phyloP scores from a whole-genome alignment of 345 rosid species.

The Theobroma cacao region DNA sequence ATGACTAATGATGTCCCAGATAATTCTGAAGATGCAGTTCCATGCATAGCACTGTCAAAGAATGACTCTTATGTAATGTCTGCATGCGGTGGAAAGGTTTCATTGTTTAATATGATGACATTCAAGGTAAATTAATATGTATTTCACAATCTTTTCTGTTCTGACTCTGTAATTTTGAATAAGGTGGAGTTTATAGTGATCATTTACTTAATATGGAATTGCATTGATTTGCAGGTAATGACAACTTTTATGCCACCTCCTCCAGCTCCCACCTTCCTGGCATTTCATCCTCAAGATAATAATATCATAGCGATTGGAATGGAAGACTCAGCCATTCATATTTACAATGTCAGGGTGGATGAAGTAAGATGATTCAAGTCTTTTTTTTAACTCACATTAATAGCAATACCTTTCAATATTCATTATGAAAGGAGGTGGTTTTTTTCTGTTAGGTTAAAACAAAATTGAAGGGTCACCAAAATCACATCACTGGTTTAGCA shows the following conservation, averaged over 20 bases:
- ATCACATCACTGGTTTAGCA: slow-evolving; percentile 74
- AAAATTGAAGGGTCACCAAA: slow-evolving; percentile 75
- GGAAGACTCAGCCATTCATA: slow-evolving; percentile 54
- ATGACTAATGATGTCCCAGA: slow-evolving; percentile 33
- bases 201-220: background rate
- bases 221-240: slow-evolving; percentile 42
- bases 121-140: slow-evolving; percentile 36
- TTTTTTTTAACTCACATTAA: background rate
- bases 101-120: slow-evolving; percentile 59
- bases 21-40: slow-evolving; percentile 38
- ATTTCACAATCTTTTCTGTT: background rate
- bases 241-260: slow-evolving; percentile 61
- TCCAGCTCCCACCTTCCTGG: slow-evolving; percentile 54
- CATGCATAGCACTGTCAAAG: slow-evolving; percentile 56
- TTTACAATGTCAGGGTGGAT: slow-evolving; percentile 56
- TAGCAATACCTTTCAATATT: background rate
- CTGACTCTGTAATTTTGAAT: background rate
- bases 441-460: slow-evolving; percentile 52
- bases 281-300: slow-evolving; percentile 57
- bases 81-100: slow-evolving; percentile 55
- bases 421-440: background rate
- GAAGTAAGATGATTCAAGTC: slow-evolving; percentile 36
- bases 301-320: slow-evolving; percentile 57
- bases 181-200: slow-evolving; percentile 7
- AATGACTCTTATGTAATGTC: slow-evolving; percentile 64